Conservation (phyloP, 148 eudicot species). For the Rhododendron ovatum region DNA sequence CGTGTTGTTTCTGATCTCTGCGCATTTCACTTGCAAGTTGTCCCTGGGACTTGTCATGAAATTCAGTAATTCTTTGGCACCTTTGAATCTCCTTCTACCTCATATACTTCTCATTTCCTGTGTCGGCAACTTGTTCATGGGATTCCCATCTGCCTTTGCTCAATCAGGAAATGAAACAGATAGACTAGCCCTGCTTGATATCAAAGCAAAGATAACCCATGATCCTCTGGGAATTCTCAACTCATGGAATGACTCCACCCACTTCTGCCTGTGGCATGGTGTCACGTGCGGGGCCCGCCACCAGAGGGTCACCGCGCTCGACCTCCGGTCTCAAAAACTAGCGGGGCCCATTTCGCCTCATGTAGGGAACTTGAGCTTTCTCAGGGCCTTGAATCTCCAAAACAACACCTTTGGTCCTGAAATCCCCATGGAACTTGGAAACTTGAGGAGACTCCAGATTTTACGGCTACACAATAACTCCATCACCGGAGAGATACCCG, state of each 20-base stretch:
- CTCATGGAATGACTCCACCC: constrained; percentile 7
- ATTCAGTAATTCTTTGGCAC: not conserved
- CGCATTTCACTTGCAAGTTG: not conserved
- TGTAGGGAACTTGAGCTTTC: constrained; percentile 10
- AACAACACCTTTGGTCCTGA: constrained; percentile 6
- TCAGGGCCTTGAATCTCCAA: not conserved
- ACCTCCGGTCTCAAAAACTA: not conserved
- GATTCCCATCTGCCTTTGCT: not conserved
- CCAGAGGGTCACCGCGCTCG: not conserved
- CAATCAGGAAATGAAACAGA: constrained; percentile 10
- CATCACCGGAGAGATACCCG: not conserved
- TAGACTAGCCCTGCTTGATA: not conserved
- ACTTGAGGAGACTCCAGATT: not conserved
- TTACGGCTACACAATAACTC: constrained; percentile 7
- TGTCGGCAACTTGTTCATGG: not conserved
- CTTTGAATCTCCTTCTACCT: not conserved
- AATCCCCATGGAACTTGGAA: constrained; percentile 5
- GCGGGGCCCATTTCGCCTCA: constrained; percentile 6
- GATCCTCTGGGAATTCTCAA: not conserved
- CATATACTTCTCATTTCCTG: not conserved
- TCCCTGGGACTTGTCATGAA: not conserved
- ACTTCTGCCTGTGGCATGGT: constrained; percentile 15
- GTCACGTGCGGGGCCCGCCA: not conserved
- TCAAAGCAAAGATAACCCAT: not conserved
- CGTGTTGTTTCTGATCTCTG: not conserved